Percentiles rank a stretch among this genome's conserved stretches.
Conservation (phyloP, 2,329 filamentous ascomycete genomes). For the Claviceps paspali region DNA sequence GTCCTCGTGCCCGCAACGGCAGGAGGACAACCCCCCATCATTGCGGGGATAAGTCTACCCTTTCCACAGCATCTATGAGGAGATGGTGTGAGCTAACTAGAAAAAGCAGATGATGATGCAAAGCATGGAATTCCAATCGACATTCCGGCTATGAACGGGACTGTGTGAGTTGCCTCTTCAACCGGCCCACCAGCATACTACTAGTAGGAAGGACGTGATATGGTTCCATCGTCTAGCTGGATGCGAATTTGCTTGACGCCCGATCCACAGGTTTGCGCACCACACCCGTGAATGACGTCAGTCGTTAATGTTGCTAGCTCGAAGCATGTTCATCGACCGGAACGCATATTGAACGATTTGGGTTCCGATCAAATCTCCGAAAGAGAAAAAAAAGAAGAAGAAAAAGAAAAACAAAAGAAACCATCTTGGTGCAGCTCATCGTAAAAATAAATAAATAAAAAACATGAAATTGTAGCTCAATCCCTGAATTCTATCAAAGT, state of each 20-base stretch:
- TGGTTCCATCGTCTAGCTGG: too few species aligned
- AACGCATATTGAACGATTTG: neutral
- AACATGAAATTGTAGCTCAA: too few species aligned
- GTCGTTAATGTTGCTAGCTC: neutral
- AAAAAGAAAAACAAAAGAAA: too few species aligned
- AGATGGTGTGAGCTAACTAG: conserved; percentile 2
- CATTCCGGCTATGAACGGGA: neutral
- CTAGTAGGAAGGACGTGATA: too few species aligned
- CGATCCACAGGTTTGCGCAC: neutral
- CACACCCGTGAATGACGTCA: neutral
- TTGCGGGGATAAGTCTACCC: conserved; percentile 34
- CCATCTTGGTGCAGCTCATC: too few species aligned
- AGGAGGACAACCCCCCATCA: conserved; percentile 30
- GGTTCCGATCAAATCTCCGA: neutral
- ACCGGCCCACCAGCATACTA: neutral
- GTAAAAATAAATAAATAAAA: neutral
- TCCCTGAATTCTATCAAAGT: too few species aligned
- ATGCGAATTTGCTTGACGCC: neutral
- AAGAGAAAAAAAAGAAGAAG: too few species aligned
- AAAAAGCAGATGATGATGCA: neutral
- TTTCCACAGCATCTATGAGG: neutral
- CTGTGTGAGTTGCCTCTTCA: neutral
- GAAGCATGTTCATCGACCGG: neutral
- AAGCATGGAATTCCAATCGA: neutral
- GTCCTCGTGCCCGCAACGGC: conserved; percentile 35